These are phyloP conservation scores for Cladochytrium replicatum DNA, from an alignment of 192 early-diverging fungal species.

Conservation along the genomic window DNA sequence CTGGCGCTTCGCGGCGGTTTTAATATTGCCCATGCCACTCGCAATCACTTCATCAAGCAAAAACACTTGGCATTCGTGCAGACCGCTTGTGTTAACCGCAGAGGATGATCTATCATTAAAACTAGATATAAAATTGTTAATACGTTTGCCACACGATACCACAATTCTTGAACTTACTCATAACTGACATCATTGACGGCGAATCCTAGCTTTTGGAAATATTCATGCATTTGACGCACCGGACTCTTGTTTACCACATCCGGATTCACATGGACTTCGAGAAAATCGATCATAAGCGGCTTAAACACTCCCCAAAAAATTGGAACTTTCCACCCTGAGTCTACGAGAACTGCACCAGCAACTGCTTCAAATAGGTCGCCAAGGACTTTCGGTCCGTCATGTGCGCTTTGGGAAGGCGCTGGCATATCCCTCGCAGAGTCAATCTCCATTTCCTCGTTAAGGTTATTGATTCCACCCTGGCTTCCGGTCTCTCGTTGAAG, in stretches of 20 bases:
- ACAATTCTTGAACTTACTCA: constrained; percentile 16
- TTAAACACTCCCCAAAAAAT: constrained; percentile 28
- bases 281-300: constrained; percentile 27
- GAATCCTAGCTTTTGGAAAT: constrained; percentile 32
- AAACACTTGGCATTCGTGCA: no score
- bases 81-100: no score
- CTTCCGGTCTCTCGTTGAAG: not conserved
- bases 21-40: no score
- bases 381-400: constrained; percentile 69
- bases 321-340: constrained; percentile 57
- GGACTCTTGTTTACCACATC: constrained; percentile 32
- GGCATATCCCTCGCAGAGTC: not conserved
- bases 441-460: constrained; percentile 1
- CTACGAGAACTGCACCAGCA: constrained; percentile 72
- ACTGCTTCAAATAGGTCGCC: constrained; percentile 79
- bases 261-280: constrained; percentile 23
- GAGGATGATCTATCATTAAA: no score
- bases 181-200: constrained; percentile 26
- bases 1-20: no score
- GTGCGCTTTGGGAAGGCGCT: constrained; percentile 2
- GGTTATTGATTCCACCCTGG: not conserved
- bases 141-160: no score
- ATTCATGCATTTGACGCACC: constrained; percentile 31
- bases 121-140: no score
- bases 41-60: no score